A percentile compares a stretch with the other conserved stretches of the same genome.
Evolutionary conservation across 345 rosid genomes (phyloP).

Genomic region (Adansonia digitata): DNA sequence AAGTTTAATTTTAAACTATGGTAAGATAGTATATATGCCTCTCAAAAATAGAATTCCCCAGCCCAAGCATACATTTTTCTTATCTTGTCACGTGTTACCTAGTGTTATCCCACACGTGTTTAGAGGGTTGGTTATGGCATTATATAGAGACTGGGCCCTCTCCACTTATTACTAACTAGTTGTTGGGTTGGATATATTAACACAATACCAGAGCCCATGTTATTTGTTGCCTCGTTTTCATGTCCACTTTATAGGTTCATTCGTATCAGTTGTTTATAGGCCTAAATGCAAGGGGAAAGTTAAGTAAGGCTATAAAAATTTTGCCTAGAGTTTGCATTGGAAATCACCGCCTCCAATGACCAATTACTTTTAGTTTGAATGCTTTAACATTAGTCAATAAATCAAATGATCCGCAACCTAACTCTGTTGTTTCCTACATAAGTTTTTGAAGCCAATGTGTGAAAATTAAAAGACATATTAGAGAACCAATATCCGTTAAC

Average conservation of each 20-base stretch:
- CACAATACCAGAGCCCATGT: neutral
- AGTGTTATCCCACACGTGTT: neutral
- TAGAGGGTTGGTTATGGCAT: too few relatives aligned
- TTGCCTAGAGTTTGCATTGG: neutral
- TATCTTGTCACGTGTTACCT: neutral
- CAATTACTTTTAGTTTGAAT: neutral
- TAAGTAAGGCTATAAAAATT: neutral
- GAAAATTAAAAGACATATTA: neutral
- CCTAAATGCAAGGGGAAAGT: neutral
- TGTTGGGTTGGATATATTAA: neutral
- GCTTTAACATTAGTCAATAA: neutral
- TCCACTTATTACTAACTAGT: neutral
- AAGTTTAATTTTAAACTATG: neutral
- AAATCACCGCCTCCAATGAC: neutral
- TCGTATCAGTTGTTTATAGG: neutral
- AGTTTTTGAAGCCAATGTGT: neutral
- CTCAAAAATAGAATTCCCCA: neutral
- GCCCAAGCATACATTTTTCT: neutral
- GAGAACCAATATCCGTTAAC: neutral
- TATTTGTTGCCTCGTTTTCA: neutral
- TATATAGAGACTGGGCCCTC: neutral
- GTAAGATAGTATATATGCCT: neutral
- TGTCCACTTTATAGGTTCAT: neutral
- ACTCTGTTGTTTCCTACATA: neutral
- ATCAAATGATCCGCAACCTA: neutral